Evolutionary conservation across 2,329 filamentous ascomycete genomes (phyloP), one percentile per base, ranked within the genome.

Genomic region (Aspergillus bombycis): DNA sequence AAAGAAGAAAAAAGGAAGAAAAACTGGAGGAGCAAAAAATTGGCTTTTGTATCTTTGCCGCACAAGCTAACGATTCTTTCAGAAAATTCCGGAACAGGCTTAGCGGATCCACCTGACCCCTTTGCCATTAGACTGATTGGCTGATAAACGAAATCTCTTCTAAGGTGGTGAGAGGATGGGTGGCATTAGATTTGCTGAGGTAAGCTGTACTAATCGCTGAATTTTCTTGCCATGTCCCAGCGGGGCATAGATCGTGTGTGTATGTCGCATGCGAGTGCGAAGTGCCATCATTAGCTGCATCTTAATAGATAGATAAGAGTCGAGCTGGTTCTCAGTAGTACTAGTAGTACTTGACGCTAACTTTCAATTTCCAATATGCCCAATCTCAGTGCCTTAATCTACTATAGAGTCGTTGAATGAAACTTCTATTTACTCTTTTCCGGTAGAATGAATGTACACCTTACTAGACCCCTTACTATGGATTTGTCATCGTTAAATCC

Each of bases 1-100:
- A 82, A 79, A 80, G 74, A 79, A 79, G 72, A 74, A 74, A 75
- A 76, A 75, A 77, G 75, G 70, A 69, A 73, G 75, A 74, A 77
- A 75, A 72, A 67, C 65, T 70, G 61, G 71, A 70, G 66, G 67
- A 71, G 70, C 68, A 71, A 73, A 70, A 71, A 70, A 62, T 61
- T 68, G 67, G 69, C 68, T 73, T 73, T 75, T 75, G 63, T 65
- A 52, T 69, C 67, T 61, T 67, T 66, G 67, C 62, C 62, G 68
- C 66, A 69, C 69, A 68, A 63, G 68, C 70, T 68, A 67, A 32
- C 59, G 60, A 59, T 58, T 52, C 60, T 21, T 46, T 57, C 57
- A 60, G 62, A 61, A 32, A 26, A 62, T 58, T 38, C 67, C 68
- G 23, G 1, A 67, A 65, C n/a, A 1, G 67, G 75, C 16, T 61